Evolutionary conservation across 306 rosid species (phyloP), one percentile per base, ranked within the genome.

Genomic region (Dryas drummondii): DNA sequence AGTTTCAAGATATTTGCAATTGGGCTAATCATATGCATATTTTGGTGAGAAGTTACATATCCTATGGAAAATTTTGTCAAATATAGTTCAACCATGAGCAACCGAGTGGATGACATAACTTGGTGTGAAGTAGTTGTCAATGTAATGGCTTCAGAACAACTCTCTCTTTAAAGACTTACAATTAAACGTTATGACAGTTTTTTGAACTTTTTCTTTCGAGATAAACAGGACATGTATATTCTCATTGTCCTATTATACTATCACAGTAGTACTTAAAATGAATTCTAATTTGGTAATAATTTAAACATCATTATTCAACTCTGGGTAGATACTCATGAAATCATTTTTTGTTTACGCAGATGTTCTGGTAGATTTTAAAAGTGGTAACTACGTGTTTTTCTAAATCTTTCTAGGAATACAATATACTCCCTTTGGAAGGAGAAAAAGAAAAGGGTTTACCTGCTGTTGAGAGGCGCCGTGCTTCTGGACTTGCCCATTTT

Each of bases 401-500:
- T 44, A 44, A 67, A 63, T 11, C 58, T 57, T 68, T 40, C 32
- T 16, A 37, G 44, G 19, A 75, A 66, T 32, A 68, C 66, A 77
- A 7, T 22, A 71, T 5, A 17, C 48, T 49, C 67, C 44, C 65
- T 70, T n/a, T 48, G 32, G 49, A 19, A 75, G 51, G 16, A 62
- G 32, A 72, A 71, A 70, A 14, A 52, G n/a, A 78, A 54, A 79
- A 74, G 32, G 17, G 17, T 70, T 72, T 83, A 90, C 99, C 96
- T 58, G 91, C 99, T 54, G 63, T 16, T 66, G 99, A 92, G 82
- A 94, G 99, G 48, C 60, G 90, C 0, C 45, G 72, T 16, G 98
- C 99, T 85, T 94, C 99, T 74, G 79, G 77, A 68, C 72, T 85
- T 72, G 96, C 93, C 96, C 93, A 88, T 46, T 64, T 55, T 69